Base-by-base conservation (phyloP, 2,329 filamentous ascomycete genomes). In the Fusarium sp. region DNA sequence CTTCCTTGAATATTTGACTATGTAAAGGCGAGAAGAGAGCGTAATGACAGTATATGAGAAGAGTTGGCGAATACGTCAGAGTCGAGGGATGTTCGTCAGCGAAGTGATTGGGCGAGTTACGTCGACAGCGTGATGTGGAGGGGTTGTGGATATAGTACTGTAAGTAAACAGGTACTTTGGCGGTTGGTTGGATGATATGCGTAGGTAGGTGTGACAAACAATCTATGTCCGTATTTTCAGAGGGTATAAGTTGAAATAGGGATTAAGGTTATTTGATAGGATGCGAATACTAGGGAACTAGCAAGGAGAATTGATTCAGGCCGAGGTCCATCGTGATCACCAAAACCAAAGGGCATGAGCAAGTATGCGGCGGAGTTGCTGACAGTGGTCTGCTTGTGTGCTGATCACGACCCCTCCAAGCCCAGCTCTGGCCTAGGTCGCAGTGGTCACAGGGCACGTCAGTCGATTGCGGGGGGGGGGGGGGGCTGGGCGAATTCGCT, bases 371-470 rank as follows among this genome's bases (percentile, higher is more conserved):
- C 40, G 45, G 39, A 57, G 61, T 51, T 59, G 53, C 55, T 61
- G 56, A 61, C 34, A 26, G 67, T 71, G 69, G 67, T 44, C 57
- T 70, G 67, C 54, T 67, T 70, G 44, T 70, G 62, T 52, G 62
- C 58, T 56, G 67, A 70, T 70, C 62, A 65, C 36, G 62, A 44
- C 62, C 51, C 33, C 56, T 51, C 51, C 19, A 42, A 46, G 22
- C 51, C 49, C 57, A 46, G 54, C 53, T 57, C 55, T 24, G 34
- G 47, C 31, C 22, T 38, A 11, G 49, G 49, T 31, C 19, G 44
- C 28, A 33, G 55, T 42, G 67, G 67, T 71, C 67, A 71, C 69
- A 71, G 65, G 69, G 67, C 67, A 42, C 49, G 53, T 70, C 67
- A 70, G 66, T 67, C 67, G 67, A 70, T 69, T 54, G 65, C 62